A percentile compares a stretch with the other conserved stretches of the same genome.
These are phyloP conservation scores for Skeletonema potamos DNA, from an alignment of 108 stramenopile genomes.

Conservation along the genomic window DNA sequence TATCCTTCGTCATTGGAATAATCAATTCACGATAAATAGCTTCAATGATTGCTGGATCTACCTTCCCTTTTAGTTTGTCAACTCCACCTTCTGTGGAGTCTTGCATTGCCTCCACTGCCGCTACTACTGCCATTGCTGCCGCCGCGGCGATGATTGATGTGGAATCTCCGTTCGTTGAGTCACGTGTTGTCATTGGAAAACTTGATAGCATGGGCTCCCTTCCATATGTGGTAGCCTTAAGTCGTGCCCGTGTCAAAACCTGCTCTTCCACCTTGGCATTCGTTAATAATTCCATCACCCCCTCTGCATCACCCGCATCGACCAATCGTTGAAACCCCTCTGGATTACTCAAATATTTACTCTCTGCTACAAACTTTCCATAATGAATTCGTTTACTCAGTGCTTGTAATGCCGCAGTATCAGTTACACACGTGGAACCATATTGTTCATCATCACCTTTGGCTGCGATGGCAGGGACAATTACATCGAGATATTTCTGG, in stretches of 20 bases:
- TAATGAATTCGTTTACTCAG: conserved; percentile 92
- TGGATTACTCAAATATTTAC: conserved; percentile 90
- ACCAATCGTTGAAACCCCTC: conserved; percentile 86
- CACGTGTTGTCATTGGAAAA: conserved; percentile 44
- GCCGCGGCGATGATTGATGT: conserved; percentile 72
- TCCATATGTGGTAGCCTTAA: conserved; percentile 95
- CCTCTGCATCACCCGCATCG: conserved; percentile 89
- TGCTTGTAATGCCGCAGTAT: conserved; percentile 92
- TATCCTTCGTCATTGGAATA: conserved; percentile 98
- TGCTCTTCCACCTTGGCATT: conserved; percentile 94
- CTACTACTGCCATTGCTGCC: conserved; percentile 76
- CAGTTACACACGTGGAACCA: conserved; percentile 87
- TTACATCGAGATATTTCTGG: conserved; percentile 73
- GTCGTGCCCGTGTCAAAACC: conserved; percentile 85
- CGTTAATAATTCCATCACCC: conserved; percentile 93
- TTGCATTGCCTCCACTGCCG: conserved; percentile 66
- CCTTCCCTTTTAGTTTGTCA: conserved; percentile 61
- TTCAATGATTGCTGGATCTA: conserved; percentile 91
- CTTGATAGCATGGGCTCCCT: conserved; percentile 76
- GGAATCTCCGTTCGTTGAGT: conserved; percentile 32
- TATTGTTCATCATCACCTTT: conserved; percentile 97
- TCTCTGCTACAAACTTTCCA: conserved; percentile 98
- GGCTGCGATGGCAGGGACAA: conserved; percentile 79
- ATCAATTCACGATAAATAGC: conserved; percentile 92
- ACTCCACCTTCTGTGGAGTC: conserved; percentile 11